Evolutionary conservation across 805 yeast genomes (phyloP).

Genomic region (Metschnikowia corniflorae): DNA sequence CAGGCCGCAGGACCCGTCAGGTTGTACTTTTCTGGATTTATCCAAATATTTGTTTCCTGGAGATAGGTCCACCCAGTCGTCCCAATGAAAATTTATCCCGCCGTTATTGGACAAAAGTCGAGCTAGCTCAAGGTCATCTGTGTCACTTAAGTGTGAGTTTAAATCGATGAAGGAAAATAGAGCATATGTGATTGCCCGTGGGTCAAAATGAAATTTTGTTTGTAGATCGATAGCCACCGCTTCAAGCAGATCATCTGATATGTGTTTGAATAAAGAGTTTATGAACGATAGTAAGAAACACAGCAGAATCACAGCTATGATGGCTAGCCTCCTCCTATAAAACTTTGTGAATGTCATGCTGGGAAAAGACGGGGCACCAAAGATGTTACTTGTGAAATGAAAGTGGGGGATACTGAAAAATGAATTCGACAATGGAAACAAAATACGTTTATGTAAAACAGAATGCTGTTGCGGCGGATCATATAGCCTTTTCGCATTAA

Average conservation of each 20-base stretch:
- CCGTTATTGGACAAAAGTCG: slow-evolving; percentile 9
- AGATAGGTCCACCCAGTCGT: slow-evolving; percentile 34
- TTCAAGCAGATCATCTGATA: slow-evolving; percentile 24
- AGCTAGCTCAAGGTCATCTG: too few relatives aligned
- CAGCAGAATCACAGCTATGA: slow-evolving; percentile 8
- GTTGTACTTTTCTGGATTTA: slow-evolving; percentile 13
- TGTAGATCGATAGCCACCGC: slow-evolving; percentile 23
- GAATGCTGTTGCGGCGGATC: too few relatives aligned
- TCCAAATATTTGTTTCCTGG: slow-evolving; percentile 23
- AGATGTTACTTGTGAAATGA: too few relatives aligned
- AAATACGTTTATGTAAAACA: too few relatives aligned
- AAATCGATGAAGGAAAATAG: slow-evolving; percentile 12
- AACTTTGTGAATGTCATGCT: slow-evolving; percentile 14
- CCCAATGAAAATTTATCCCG: slow-evolving; percentile 39
- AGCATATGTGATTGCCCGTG: slow-evolving; percentile 18
- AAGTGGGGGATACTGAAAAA: too few relatives aligned
- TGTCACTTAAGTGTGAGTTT: not conserved
- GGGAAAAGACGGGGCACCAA: too few relatives aligned
- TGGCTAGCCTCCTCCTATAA: slow-evolving; percentile 13
- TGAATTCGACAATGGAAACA: too few relatives aligned
- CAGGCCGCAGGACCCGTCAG: slow-evolving; percentile 26
- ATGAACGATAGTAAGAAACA: slow-evolving; percentile 10
- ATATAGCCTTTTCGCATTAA: too few relatives aligned
- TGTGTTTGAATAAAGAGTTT: slow-evolving; percentile 12
- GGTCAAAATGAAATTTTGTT: slow-evolving; percentile 24